phyloP scores from a whole-genome alignment of 23 red algal species.

The Gracilaria caudata region DNA sequence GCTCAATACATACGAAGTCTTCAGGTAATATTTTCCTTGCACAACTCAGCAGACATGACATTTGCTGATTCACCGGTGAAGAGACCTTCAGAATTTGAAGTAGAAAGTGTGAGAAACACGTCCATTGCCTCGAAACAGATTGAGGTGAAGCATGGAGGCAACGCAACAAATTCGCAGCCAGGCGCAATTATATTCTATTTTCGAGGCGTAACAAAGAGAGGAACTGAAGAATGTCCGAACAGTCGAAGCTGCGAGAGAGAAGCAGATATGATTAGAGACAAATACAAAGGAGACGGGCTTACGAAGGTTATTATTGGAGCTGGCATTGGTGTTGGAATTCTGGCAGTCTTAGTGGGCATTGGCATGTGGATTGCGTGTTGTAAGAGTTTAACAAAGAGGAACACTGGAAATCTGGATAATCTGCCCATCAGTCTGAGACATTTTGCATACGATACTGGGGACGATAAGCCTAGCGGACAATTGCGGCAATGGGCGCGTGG shows the following conservation, averaged over 20 bases:
- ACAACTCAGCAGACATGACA: not conserved
- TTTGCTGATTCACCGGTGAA: constrained; percentile 7
- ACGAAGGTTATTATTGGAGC: constrained; percentile 13
- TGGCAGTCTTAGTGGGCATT: constrained; percentile 11
- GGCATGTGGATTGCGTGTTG: constrained; percentile 16
- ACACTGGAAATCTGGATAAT: not conserved
- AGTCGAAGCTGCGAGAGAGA: constrained; percentile 10
- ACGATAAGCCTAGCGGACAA: constrained; percentile 18
- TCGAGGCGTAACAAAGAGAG: not conserved
- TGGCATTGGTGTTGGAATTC: constrained; percentile 15
- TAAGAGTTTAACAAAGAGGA: constrained; percentile 26
- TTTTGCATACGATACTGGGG: constrained; percentile 74
- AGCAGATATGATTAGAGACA: not conserved
- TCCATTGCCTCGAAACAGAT: constrained; percentile 2
- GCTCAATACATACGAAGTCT: constrained; percentile 8
- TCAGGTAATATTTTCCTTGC: not conserved
- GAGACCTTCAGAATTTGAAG: not conserved
- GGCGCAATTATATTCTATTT: constrained; percentile 9
- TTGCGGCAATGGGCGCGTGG: constrained; percentile 24
- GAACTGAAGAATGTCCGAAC: constrained; percentile 14
- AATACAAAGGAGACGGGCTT: not conserved
- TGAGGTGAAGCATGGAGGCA: not conserved
- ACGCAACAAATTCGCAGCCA: not conserved
- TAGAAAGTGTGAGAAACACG: not conserved
- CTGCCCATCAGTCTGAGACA: constrained; percentile 42